phyloP scores from a whole-genome alignment of 2,329 filamentous ascomycete genomes.

The Neophaeococcomyces aloes region DNA sequence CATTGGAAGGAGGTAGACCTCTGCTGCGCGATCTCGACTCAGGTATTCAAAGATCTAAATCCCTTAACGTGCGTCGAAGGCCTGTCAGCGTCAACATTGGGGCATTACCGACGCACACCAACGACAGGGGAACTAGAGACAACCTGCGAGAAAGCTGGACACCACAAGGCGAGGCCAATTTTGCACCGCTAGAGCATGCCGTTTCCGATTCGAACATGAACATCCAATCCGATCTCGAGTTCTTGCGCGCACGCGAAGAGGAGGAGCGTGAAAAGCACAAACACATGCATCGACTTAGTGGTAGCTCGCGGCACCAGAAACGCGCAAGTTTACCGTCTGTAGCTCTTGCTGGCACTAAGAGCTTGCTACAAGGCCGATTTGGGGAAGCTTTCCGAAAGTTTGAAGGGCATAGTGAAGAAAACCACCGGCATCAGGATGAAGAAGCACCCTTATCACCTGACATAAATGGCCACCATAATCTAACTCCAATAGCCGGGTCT shows the following conservation, averaged over 20 bases:
- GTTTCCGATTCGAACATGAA: slow-evolving; percentile 43
- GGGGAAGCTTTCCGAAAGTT: slow-evolving; percentile 91
- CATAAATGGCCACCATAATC: slow-evolving; percentile 32
- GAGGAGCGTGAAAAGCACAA: slow-evolving; percentile 49
- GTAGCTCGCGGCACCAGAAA: slow-evolving; percentile 53
- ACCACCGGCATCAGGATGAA: slow-evolving; percentile 28
- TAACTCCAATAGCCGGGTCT: slow-evolving; percentile 65
- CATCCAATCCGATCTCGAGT: slow-evolving; percentile 72
- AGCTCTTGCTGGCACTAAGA: slow-evolving; percentile 64
- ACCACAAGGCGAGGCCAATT: slow-evolving; percentile 15
- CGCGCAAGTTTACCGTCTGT: slow-evolving; percentile 60
- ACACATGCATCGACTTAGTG: slow-evolving; percentile 45
- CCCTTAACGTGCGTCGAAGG: slow-evolving; percentile 56
- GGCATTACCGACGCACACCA: slow-evolving; percentile 69
- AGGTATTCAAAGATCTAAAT: slow-evolving; percentile 48
- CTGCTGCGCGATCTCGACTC: slow-evolving; percentile 51
- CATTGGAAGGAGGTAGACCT: slow-evolving; percentile 61
- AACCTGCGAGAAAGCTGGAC: slow-evolving; percentile 9
- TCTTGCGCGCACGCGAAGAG: slow-evolving; percentile 63
- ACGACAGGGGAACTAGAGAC: slow-evolving; percentile 54
- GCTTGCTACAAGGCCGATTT: slow-evolving; percentile 75
- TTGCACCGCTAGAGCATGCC: slow-evolving; percentile 24
- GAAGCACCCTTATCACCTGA: slow-evolving; percentile 36
- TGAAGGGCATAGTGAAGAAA: slow-evolving; percentile 48
- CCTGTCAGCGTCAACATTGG: slow-evolving; percentile 76